Percentiles rank a stretch among this genome's conserved stretches.
These are phyloP conservation scores for Ceratocystis destructans DNA, from an alignment of 2,329 filamentous ascomycete genomes.

Conservation along the genomic window DNA sequence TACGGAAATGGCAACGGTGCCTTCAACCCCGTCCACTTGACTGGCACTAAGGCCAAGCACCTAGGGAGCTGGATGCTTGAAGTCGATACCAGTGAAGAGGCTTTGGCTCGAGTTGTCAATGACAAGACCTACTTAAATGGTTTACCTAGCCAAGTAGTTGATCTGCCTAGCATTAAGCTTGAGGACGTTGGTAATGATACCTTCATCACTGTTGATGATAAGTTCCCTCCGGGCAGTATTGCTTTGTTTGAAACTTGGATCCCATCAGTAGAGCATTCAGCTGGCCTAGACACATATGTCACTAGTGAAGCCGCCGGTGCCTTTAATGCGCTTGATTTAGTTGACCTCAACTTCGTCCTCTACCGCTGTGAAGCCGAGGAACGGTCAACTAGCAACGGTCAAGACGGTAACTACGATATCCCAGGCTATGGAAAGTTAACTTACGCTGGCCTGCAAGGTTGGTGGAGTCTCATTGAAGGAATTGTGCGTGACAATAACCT, in stretches of 20 bases:
- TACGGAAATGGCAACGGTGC: constrained; percentile 73
- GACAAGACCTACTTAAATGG: constrained; percentile 65
- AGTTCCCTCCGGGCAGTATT: constrained; percentile 87
- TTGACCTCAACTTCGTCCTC: constrained; percentile 81
- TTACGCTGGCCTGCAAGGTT: constrained; percentile 94
- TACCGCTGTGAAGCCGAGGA: constrained; percentile 88
- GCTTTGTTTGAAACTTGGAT: constrained; percentile 95
- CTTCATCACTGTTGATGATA: constrained; percentile 63
- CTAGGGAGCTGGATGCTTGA: constrained; percentile 88
- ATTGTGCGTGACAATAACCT: constrained; percentile 83
- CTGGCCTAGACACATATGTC: constrained; percentile 73
- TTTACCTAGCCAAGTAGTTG: constrained; percentile 67
- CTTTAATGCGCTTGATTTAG: constrained; percentile 58
- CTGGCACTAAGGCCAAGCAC: constrained; percentile 70
- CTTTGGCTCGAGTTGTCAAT: constrained; percentile 47
- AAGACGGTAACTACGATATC: constrained; percentile 72
- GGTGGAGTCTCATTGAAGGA: constrained; percentile 83
- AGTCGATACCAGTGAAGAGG: constrained; percentile 63
- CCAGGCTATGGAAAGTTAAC: constrained; percentile 73
- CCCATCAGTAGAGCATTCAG: constrained; percentile 68
- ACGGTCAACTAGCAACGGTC: constrained; percentile 60
- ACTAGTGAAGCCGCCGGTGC: constrained; percentile 67
- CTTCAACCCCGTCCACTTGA: constrained; percentile 65
- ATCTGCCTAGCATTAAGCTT: constrained; percentile 59
- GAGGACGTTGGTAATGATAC: constrained; percentile 62